phyloP scores from a whole-genome alignment of 805 yeast species.

The Nakazawaea molendinolei region DNA sequence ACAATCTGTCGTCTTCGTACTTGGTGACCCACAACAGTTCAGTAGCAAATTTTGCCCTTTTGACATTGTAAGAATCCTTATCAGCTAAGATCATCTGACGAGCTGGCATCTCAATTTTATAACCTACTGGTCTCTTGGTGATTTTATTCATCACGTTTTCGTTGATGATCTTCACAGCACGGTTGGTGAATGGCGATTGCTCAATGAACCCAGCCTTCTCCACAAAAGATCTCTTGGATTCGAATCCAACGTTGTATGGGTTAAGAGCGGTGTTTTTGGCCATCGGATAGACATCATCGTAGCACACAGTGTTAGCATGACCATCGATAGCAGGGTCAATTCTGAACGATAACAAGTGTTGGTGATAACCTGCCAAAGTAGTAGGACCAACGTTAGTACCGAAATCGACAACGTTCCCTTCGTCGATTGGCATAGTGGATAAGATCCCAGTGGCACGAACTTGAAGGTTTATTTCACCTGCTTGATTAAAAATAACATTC shows the following conservation, averaged over 20 bases:
- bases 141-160: conserved; percentile 65
- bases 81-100: conserved; percentile 69
- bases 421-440: conserved; percentile 78
- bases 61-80: conserved; percentile 53
- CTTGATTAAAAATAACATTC: conserved; percentile 67
- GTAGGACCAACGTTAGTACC: conserved; percentile 77
- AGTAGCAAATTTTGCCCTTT: conserved; percentile 71
- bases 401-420: conserved; percentile 57
- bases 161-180: conserved; percentile 70
- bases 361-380: conserved; percentile 80
- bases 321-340: conserved; percentile 82
- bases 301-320: conserved; percentile 65
- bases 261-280: conserved; percentile 46
- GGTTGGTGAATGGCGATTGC: conserved; percentile 68
- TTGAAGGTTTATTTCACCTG: conserved; percentile 72
- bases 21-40: conserved; percentile 80
- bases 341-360: conserved; percentile 73
- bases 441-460: conserved; percentile 83
- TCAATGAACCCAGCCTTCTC: conserved; percentile 69
- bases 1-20: conserved; percentile 63
- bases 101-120: conserved; percentile 69
- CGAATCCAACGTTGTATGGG: conserved; percentile 67
- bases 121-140: conserved; percentile 68
- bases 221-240: conserved; percentile 52
- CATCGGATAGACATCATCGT: conserved; percentile 62